Evolutionary conservation across 202 grass and related monocot genomes (phyloP), one percentile per base, ranked within the genome.

Genomic region (Elaeis oleifera): DNA sequence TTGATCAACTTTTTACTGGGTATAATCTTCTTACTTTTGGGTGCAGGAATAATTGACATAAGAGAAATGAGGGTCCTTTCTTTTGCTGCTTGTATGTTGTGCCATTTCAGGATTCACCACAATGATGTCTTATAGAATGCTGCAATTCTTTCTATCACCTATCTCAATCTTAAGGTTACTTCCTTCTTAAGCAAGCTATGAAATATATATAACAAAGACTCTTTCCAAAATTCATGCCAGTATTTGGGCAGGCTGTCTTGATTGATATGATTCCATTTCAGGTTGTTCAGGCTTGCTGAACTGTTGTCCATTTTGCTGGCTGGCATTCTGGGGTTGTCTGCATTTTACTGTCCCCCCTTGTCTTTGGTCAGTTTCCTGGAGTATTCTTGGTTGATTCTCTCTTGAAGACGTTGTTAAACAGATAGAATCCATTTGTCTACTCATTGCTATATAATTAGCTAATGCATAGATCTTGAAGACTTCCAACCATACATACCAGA

Each of bases 31-130:
- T 60, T 27, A 36, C 19, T 13, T 29, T 1, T 6, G 6, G 4
- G 4, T 60, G 58, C 58, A 60, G 58, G 58, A 36, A 31, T 18
- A n/a, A 31, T 60, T 31, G 31, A 60, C 25, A 17, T 18, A 18
- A 60, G 58, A 60, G 58, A 27, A 36, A 60, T 60, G 16, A 15
- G 13, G 14, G 7, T 17, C 29, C 27, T 60, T 60, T 60, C 58
- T 31, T 60, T 27, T 18, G 6, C n/a, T 60, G 24, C 58, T 60
- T 60, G 17, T 17, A n/a, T 29, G 58, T 60, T 60, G 58, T 11
- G 17, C 15, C 25, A 31, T 32, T 18, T 60, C 58, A 32, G 58
- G 58, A 36, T 32, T 60, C 23, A 29, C 29, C 17, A 18, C 58
- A 3, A 29, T 8, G 58, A 1, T 60, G 25, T 60, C 58, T 36